These are phyloP conservation scores for Aspergillus calidoustus DNA, from an alignment of 2,329 filamentous ascomycete species.

Conservation along the genomic window DNA sequence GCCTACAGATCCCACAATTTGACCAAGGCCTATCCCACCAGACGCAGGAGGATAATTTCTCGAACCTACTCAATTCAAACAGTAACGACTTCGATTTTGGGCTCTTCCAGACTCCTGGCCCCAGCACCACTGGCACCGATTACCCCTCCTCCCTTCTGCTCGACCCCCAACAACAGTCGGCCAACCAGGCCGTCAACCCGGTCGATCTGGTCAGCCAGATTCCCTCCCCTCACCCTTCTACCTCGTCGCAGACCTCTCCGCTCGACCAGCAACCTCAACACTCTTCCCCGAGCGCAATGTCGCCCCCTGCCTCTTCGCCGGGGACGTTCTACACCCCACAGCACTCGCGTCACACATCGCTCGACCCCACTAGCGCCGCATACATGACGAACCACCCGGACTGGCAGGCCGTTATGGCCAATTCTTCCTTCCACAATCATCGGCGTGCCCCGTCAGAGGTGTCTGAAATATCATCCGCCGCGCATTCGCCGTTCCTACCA, in stretches of 20 bases:
- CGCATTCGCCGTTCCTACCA: slow-evolving; percentile 79
- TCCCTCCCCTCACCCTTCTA: slow-evolving; percentile 56
- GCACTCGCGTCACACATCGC: slow-evolving; percentile 64
- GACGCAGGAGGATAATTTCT: slow-evolving; percentile 40
- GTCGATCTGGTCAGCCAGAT: slow-evolving; percentile 52
- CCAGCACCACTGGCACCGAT: slow-evolving; percentile 37
- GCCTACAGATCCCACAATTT: slow-evolving; percentile 42
- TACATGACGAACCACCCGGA: slow-evolving; percentile 59
- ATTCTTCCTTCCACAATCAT: slow-evolving; percentile 74
- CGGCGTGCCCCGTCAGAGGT: slow-evolving; percentile 86
- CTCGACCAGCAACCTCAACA: slow-evolving; percentile 57
- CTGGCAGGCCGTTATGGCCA: slow-evolving; percentile 61
- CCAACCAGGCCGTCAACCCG: slow-evolving; percentile 52
- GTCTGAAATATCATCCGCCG: slow-evolving; percentile 85
- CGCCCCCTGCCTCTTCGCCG: slow-evolving; percentile 60
- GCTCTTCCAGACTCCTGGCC: slow-evolving; percentile 41
- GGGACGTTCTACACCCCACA: slow-evolving; percentile 56
- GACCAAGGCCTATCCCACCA: slow-evolving; percentile 39
- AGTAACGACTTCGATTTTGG: slow-evolving; percentile 44
- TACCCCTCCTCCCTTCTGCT: slow-evolving; percentile 46
- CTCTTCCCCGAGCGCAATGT: slow-evolving; percentile 57
- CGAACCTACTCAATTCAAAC: slow-evolving; percentile 46
- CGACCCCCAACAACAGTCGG: slow-evolving; percentile 46
- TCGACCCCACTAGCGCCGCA: slow-evolving; percentile 64
- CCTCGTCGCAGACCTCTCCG: slow-evolving; percentile 61